Evolutionary conservation across 2,329 filamentous ascomycete genomes (phyloP).

Genomic region (Penicillium aurantiogriseum): DNA sequence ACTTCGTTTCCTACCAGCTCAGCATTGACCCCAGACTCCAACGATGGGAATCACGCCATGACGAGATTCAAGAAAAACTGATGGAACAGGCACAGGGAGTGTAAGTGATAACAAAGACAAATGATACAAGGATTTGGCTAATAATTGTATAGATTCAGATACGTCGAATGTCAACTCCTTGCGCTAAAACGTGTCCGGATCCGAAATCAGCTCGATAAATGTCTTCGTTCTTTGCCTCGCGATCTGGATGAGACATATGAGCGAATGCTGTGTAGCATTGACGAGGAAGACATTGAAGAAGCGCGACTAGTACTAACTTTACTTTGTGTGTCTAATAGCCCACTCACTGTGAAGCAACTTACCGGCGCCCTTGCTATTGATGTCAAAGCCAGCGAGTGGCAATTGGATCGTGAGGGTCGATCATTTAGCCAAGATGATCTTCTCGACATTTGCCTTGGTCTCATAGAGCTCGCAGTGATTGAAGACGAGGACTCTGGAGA

Average conservation of each 20-base stretch:
- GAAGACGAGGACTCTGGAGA: fast-evolving
- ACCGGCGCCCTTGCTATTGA: conserved; percentile 28
- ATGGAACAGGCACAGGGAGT: conserved; percentile 8
- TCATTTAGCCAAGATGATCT: conserved; percentile 19
- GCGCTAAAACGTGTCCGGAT: conserved; percentile 15
- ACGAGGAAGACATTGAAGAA: conserved; percentile 16
- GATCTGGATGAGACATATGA: conserved; percentile 33
- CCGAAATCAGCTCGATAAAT: conserved; percentile 22
- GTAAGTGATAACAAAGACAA: neutral
- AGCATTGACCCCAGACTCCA: conserved; percentile 16
- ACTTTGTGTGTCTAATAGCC: conserved; percentile 23
- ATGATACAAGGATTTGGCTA: conserved; percentile 1
- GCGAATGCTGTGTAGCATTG: conserved; percentile 28
- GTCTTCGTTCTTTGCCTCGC: conserved; percentile 24
- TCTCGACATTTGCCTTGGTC: conserved; percentile 23
- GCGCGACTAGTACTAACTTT: conserved; percentile 26
- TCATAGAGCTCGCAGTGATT: conserved; percentile 16
- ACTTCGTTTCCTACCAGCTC: conserved; percentile 22
- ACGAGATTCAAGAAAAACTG: conserved; percentile 7
- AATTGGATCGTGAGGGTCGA: conserved; percentile 16
- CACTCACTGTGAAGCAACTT: conserved; percentile 25
- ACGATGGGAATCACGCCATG: conserved; percentile 13
- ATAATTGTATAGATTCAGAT: conserved; percentile 27
- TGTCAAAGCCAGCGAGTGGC: too few species aligned
- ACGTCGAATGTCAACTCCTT: conserved; percentile 29